Evolutionary conservation across 2,329 filamentous ascomycete genomes (phyloP).

Genomic region (Plectosphaerella sp.): DNA sequence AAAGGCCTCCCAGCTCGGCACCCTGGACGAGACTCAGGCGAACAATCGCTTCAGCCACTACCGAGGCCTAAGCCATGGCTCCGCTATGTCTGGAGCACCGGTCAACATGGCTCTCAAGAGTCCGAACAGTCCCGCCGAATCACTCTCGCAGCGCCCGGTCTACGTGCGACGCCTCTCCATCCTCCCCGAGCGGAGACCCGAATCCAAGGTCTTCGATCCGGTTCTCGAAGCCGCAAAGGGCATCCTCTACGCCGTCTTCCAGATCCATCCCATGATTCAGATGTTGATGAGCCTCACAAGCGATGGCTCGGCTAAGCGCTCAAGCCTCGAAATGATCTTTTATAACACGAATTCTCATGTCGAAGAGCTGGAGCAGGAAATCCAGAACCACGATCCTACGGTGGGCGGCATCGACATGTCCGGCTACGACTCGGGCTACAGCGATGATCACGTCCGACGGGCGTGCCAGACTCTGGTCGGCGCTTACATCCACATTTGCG

Average conservation of each 20-base stretch:
- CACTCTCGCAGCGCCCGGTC: slow-evolving; percentile 52
- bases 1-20: slow-evolving; percentile 56
- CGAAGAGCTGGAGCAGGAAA: slow-evolving; percentile 60
- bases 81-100: slow-evolving; percentile 57
- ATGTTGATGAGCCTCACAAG: slow-evolving; percentile 58
- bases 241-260: slow-evolving; percentile 62
- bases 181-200: slow-evolving; percentile 57
- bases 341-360: slow-evolving; percentile 66
- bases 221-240: slow-evolving; percentile 62
- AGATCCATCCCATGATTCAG: slow-evolving; percentile 65
- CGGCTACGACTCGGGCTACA: slow-evolving; percentile 44
- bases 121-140: slow-evolving; percentile 57
- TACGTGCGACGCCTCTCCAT: slow-evolving; percentile 62
- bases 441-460: slow-evolving; percentile 60
- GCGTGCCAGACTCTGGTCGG: slow-evolving; percentile 60
- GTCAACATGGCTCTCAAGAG: slow-evolving; percentile 37
- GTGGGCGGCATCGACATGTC: slow-evolving; percentile 44
- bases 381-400: slow-evolving; percentile 54
- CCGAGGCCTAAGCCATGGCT: slow-evolving; percentile 63
- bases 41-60: slow-evolving; percentile 64
- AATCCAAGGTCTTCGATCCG: slow-evolving; percentile 57
- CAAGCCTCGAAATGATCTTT: slow-evolving; percentile 62
- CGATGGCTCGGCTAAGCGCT: slow-evolving; percentile 56
- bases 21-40: slow-evolving; percentile 57
- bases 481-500: slow-evolving; percentile 62